A percentile compares a stretch with the other conserved stretches of the same genome.
Evolutionary conservation across 441 rosid species (phyloP).

Genomic region (Populus trichocarpa): DNA sequence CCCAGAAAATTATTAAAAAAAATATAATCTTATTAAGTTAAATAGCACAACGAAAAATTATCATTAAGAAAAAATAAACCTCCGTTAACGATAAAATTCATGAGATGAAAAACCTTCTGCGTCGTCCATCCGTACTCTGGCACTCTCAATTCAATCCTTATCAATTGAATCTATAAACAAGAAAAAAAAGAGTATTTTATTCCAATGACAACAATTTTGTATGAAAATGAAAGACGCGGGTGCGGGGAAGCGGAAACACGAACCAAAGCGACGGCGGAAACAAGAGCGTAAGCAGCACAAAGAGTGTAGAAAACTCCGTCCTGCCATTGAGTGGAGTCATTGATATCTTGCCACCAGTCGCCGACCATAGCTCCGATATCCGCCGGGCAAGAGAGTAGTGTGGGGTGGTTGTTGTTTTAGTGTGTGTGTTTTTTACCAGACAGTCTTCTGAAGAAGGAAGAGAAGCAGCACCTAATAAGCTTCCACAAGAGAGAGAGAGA

Average conservation of each 20-base stretch:
- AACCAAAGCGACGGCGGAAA: conserved; percentile 87
- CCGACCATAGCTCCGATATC: conserved; percentile 22
- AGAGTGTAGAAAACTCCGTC: conserved; percentile 79
- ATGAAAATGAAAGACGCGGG: background rate
- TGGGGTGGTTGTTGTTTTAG: background rate
- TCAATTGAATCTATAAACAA: conserved; percentile 52
- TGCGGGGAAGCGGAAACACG: background rate
- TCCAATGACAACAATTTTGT: background rate
- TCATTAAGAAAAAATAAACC: conserved; percentile 24
- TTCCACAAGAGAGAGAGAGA: conserved; percentile 17
- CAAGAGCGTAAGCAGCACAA: conserved; percentile 77
- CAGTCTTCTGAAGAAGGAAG: conserved; percentile 18
- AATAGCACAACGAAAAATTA: background rate
- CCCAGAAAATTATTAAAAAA: too few relatives aligned
- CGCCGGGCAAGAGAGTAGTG: background rate
- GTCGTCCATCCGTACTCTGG: conserved; percentile 87
- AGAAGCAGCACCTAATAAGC: conserved; percentile 24
- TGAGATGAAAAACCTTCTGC: conserved; percentile 56
- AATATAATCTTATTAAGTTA: background rate
- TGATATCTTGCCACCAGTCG: conserved; percentile 51
- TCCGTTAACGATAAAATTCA: conserved; percentile 32
- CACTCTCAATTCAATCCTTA: conserved; percentile 71
- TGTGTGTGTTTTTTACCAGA: conserved; percentile 21
- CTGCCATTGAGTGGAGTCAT: conserved; percentile 67
- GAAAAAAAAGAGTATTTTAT: too few relatives aligned